Conservation (phyloP, 2,329 filamentous ascomycete genomes). For the Trichoderma citrinoviride region DNA sequence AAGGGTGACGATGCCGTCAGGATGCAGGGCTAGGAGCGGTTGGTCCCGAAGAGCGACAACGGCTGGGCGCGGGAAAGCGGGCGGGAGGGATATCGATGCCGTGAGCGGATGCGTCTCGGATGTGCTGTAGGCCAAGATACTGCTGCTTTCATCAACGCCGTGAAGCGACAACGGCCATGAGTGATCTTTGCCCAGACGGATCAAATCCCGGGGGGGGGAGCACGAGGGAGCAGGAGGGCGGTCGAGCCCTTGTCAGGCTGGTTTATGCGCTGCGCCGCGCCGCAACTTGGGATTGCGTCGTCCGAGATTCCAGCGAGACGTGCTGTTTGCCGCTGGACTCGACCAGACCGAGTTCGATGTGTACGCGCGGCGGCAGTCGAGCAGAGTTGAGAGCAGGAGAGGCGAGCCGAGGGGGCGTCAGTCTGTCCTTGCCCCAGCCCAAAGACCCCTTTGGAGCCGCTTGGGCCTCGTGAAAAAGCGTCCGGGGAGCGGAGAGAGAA, state of each 20-base stretch:
- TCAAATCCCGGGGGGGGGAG: background rate
- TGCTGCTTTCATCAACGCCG: constrained; percentile 1
- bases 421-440: background rate
- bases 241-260: background rate
- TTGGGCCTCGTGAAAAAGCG: constrained; percentile 1
- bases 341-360: background rate
- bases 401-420: background rate
- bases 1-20: background rate
- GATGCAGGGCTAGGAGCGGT: background rate
- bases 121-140: background rate
- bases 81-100: constrained; percentile 1
- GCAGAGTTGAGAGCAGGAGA: no score
- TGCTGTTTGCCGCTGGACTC: background rate
- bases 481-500: background rate
- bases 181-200: background rate
- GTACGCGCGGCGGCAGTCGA: background rate
- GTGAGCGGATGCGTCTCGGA: background rate
- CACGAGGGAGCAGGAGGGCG: background rate
- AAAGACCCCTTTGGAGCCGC: constrained; percentile 13
- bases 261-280: background rate
- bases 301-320: background rate
- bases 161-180: constrained; percentile 7
- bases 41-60: background rate
- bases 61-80: background rate
- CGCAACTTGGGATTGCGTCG: background rate